Evolutionary conservation across 331 rosid species (phyloP).

Genomic region (Arachis monticola): DNA sequence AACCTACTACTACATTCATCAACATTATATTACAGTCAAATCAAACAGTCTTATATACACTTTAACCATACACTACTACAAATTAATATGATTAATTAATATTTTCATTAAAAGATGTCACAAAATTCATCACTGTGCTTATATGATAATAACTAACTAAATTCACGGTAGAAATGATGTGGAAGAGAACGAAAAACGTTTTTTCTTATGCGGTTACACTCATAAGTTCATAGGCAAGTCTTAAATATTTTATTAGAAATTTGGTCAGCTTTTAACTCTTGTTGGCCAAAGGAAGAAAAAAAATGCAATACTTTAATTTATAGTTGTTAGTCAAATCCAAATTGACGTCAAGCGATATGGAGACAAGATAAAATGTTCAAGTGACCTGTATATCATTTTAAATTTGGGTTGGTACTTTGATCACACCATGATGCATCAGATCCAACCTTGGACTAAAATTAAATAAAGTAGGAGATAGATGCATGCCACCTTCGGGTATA

Average conservation of each 20-base stretch:
- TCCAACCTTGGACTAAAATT: slow-evolving; percentile 7
- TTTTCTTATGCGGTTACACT: not conserved
- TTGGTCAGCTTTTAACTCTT: too few species aligned
- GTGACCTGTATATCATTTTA: not conserved
- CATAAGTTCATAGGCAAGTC: too few species aligned
- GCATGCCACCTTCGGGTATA: not conserved
- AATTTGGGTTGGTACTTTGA: slow-evolving; percentile 25
- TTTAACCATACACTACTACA: too few species aligned
- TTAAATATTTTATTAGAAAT: too few species aligned
- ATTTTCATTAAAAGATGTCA: too few species aligned
- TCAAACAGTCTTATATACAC: not conserved
- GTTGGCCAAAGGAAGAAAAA: too few species aligned
- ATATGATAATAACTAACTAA: too few species aligned
- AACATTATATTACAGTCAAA: not conserved
- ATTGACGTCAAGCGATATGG: not conserved
- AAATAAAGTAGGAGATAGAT: not conserved
- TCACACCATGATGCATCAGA: slow-evolving; percentile 14
- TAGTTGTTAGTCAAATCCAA: not conserved
- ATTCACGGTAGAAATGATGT: too few species aligned
- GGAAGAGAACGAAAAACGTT: not conserved
- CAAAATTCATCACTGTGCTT: too few species aligned
- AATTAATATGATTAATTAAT: too few species aligned
- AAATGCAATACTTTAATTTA: too few species aligned
- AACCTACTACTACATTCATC: too few species aligned
- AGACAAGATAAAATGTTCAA: slow-evolving; percentile 14